A percentile compares a stretch with the other conserved stretches of the same genome.
phyloP scores from a whole-genome alignment of 2,329 filamentous ascomycete genomes.

The Xylariaceae sp. region DNA sequence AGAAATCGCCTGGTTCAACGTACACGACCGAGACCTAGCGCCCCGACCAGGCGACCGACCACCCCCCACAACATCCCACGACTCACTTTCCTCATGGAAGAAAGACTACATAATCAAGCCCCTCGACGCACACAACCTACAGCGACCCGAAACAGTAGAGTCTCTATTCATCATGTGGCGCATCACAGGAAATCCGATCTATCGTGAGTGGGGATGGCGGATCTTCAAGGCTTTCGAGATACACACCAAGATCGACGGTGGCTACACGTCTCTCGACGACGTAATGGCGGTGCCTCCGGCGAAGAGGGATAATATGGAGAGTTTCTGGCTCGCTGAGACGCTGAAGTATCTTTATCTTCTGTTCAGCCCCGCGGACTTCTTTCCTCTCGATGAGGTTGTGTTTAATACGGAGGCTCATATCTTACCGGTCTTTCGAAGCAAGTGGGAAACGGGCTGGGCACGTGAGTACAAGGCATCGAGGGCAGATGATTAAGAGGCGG shows the following conservation, averaged over 20 bases:
- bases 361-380: conserved; percentile 18
- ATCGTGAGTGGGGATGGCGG: conserved; percentile 94
- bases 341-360: conserved; percentile 24
- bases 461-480: background rate
- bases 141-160: conserved; percentile 90
- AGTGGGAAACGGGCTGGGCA: conserved; percentile 16
- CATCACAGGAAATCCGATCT: conserved; percentile 81
- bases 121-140: conserved; percentile 80
- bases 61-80: conserved; percentile 43
- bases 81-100: conserved; percentile 59
- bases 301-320: conserved; percentile 26
- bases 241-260: conserved; percentile 26
- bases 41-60: conserved; percentile 42
- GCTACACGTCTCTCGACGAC: conserved; percentile 21
- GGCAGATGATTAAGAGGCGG: too few species aligned
- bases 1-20: conserved; percentile 84
- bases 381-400: conserved; percentile 18
- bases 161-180: conserved; percentile 96
- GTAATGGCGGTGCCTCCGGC: conserved; percentile 21
- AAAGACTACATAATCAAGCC: conserved; percentile 72
- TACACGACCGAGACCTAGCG: conserved; percentile 61
- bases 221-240: conserved; percentile 90
- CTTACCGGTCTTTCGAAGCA: conserved; percentile 12
- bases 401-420: conserved; percentile 24
- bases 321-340: conserved; percentile 26